Percentiles rank a stretch among this genome's conserved stretches.
Conservation (phyloP, 208 protist species). For the Wallacemonas collosoma region DNA sequence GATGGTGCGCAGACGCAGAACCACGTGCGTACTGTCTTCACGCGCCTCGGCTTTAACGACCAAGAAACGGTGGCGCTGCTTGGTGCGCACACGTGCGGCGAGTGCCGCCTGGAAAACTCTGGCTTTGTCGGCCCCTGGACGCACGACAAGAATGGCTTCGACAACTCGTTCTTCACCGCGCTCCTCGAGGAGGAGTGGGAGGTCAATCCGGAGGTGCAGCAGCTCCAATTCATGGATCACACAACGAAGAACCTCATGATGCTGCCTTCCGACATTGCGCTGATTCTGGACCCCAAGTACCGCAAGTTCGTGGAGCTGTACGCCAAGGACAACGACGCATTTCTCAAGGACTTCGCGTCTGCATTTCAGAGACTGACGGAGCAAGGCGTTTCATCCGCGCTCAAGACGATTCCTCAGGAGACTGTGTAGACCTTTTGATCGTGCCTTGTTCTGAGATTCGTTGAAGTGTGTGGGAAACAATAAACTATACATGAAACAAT, state of each 20-base stretch:
- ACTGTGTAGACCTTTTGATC: background rate
- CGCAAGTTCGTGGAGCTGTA: slow-evolving; percentile 83
- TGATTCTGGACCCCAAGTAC: slow-evolving; percentile 86
- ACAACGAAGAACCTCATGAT: slow-evolving; percentile 92
- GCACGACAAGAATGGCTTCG: slow-evolving; percentile 84
- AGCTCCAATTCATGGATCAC: slow-evolving; percentile 88
- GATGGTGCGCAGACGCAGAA: slow-evolving; percentile 74
- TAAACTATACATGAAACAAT: background rate
- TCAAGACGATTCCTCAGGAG: slow-evolving; percentile 10
- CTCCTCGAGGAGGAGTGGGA: slow-evolving; percentile 89
- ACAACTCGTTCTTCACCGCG: slow-evolving; percentile 91
- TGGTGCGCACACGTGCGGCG: slow-evolving; percentile 92
- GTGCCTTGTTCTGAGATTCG: too few relatives aligned
- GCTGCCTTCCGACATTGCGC: slow-evolving; percentile 88
- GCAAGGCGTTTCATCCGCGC: slow-evolving; percentile 18
- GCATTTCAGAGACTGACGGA: slow-evolving; percentile 85
- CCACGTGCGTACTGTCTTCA: slow-evolving; percentile 90
- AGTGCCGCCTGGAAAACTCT: slow-evolving; percentile 83
- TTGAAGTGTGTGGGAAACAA: too few relatives aligned
- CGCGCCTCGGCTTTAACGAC: slow-evolving; percentile 92
- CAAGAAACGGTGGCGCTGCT: slow-evolving; percentile 93
- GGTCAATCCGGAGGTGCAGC: slow-evolving; percentile 45
- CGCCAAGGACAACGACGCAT: slow-evolving; percentile 91
- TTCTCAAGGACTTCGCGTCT: slow-evolving; percentile 85
- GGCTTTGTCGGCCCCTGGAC: slow-evolving; percentile 94